Evolutionary conservation across 768 basidiomycete genomes (phyloP), one percentile per base, ranked within the genome.

Genomic region (Trametes villosa): DNA sequence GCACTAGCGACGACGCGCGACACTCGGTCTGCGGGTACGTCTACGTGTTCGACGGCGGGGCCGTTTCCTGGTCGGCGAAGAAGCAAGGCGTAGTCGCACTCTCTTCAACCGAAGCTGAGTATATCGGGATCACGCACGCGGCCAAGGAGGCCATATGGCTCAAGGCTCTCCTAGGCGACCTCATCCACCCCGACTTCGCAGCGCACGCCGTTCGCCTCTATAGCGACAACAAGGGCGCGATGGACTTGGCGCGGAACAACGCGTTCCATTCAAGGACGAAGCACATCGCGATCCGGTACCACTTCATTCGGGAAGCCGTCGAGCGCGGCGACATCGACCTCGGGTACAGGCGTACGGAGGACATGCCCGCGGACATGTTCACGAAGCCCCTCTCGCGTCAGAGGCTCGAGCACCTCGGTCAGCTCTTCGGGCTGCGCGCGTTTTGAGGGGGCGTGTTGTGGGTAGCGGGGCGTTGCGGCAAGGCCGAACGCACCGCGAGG

Each of bases 81-180:
- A 70, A 75, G 46, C 83, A 84, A 56, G 24, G 30, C 15, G 66
- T 69, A 1, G 70, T 78, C 0, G 71, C 77, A 0, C 66, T 71
- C n/a, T n/a, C n/a, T n/a, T n/a, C n/a, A n/a, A n/a, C n/a, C n/a
- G n/a, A n/a, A n/a, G n/a, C n/a, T n/a, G n/a, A n/a, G n/a, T n/a
- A n/a, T n/a, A n/a, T n/a, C n/a, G n/a, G n/a, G n/a, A n/a, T n/a
- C n/a, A n/a, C n/a, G n/a, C n/a, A n/a, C n/a, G n/a, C n/a, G n/a
- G n/a, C n/a, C n/a, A n/a, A n/a, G n/a, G n/a, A n/a, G 1, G 78
- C 76, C 1, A 76, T 78, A 3, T 82, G 79, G 79, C 56, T 76
- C 5, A 36, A 42, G 15, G 18, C 9, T 15, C 36, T 56, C 20
- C 33, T 59, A 20, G 6, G 22, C 17, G 47, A 66, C 27, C 22